phyloP scores from a whole-genome alignment of 495 filamentous ascomycete species.

The Penicillium daleae region DNA sequence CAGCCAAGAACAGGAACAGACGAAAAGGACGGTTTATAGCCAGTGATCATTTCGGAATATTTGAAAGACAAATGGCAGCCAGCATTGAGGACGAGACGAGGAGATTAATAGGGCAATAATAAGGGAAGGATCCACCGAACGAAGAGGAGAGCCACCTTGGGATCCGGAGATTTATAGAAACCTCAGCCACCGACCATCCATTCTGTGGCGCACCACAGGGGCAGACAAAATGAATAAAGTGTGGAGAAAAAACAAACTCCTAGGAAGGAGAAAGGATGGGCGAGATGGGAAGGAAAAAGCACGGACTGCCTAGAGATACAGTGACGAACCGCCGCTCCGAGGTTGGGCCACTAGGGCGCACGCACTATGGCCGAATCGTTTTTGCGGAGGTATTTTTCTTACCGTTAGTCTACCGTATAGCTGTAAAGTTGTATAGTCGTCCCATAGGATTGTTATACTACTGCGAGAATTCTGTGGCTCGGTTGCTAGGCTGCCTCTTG shows the following conservation, averaged over 20 bases:
- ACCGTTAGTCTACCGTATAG: conserved; percentile 11
- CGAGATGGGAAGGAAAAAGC: conserved; percentile 5
- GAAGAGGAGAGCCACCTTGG: not conserved
- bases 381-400: conserved; percentile 15
- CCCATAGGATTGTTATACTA: not conserved
- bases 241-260: conserved; percentile 18
- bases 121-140: conserved; percentile 15
- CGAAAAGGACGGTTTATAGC: conserved; percentile 20
- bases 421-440: not conserved
- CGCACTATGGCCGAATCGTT: conserved; percentile 15
- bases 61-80: conserved; percentile 3
- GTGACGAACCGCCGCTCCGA: conserved; percentile 5
- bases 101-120: not conserved
- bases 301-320: conserved; percentile 4
- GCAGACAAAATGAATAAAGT: conserved; percentile 4
- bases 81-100: conserved; percentile 4
- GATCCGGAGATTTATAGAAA: conserved; percentile 27
- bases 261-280: conserved; percentile 8
- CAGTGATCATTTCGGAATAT: conserved; percentile 21
- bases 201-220: conserved; percentile 10
- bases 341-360: conserved; percentile 22
- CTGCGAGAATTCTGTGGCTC: not conserved
- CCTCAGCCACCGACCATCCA: conserved; percentile 13
- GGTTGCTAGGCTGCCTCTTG: not conserved
- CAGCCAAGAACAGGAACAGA: conserved; percentile 11